Base-by-base conservation (phyloP, 805 yeast species). In the Kodamaea laetipori region DNA sequence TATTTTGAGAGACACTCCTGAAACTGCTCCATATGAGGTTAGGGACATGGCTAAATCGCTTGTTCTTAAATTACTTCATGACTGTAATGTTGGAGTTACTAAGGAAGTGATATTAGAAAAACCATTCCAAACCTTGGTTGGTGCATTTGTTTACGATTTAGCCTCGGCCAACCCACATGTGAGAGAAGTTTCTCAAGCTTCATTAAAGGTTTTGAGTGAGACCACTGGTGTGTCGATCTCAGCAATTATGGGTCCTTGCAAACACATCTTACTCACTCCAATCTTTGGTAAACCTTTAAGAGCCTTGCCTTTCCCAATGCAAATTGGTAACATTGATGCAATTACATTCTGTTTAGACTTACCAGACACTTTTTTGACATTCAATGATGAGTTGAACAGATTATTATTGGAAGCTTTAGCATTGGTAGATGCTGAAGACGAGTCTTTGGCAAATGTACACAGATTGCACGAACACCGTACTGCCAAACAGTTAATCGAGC, bases 281-380 rank as follows among this genome's bases (percentile, higher is more conserved):
- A 94, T 94, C 16, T 95, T 94, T 70, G 96, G 96, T 3, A 94
- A 94, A 59, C 99, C 99, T 0, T 67, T 94, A 45, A 76, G 99
- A 50, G 99, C 99, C 0, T 73, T 94, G 48, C 99, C 99, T 0
- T 94, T 95, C 68, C 94, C 96, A 4, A 94, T 92, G 96, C 99
- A 95, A 66, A 94, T 94, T 44, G 99, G 99, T 27, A 90, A 94
- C 61, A 90, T 94, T 48, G 98, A 94, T 63, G 98, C 98, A 1
- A 87, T 94, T n/a, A 83, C 96, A 0, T 95, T 83, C 63, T 92
- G 97, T 58, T 68, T 94, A 45, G 81, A 84, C 1, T 71, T 92
- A 38, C 94, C 88, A 9, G 78, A 85, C 49, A 76, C 96, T 0
- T 90, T 92, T 53, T 68, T 92, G 51, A 83, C 84, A 7, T 92